Evolutionary conservation across 2,329 filamentous ascomycete genomes (phyloP).

Genomic region (Capronia americana): DNA sequence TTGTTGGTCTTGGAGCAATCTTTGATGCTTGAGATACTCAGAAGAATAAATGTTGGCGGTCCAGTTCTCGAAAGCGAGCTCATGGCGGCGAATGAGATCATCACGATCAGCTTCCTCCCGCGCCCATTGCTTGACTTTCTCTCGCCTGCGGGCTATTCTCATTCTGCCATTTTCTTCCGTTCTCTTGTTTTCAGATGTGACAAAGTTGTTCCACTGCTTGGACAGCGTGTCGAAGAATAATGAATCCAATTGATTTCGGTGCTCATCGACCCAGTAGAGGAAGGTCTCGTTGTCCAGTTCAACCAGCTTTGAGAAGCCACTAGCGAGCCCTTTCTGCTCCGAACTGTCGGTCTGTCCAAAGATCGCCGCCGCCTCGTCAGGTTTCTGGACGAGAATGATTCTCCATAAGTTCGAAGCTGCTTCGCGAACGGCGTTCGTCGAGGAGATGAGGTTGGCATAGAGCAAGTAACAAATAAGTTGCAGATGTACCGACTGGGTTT

Average conservation of each 20-base stretch:
- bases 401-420: constrained; percentile 85
- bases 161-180: constrained; percentile 76
- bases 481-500: constrained; percentile 79
- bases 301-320: constrained; percentile 81
- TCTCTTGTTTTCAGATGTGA: constrained; percentile 77
- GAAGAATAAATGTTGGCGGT: constrained; percentile 93
- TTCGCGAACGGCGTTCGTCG: constrained; percentile 69
- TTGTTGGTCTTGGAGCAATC: constrained; percentile 88
- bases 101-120: constrained; percentile 71
- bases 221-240: constrained; percentile 84
- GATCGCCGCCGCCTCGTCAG: constrained; percentile 76
- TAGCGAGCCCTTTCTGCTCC: constrained; percentile 73
- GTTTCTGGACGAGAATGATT: constrained; percentile 93
- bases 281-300: constrained; percentile 90
- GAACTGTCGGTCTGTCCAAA: constrained; percentile 73
- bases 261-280: constrained; percentile 83
- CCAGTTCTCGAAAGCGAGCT: constrained; percentile 87
- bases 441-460: constrained; percentile 83
- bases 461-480: constrained; percentile 90
- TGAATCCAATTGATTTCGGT: constrained; percentile 76
- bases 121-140: constrained; percentile 82
- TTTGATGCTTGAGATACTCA: constrained; percentile 89
- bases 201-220: constrained; percentile 87
- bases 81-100: constrained; percentile 78
- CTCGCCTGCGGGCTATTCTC: constrained; percentile 76